Evolutionary conservation across 768 basidiomycete genomes (phyloP).

Genomic region (Kondoa malvinella): DNA sequence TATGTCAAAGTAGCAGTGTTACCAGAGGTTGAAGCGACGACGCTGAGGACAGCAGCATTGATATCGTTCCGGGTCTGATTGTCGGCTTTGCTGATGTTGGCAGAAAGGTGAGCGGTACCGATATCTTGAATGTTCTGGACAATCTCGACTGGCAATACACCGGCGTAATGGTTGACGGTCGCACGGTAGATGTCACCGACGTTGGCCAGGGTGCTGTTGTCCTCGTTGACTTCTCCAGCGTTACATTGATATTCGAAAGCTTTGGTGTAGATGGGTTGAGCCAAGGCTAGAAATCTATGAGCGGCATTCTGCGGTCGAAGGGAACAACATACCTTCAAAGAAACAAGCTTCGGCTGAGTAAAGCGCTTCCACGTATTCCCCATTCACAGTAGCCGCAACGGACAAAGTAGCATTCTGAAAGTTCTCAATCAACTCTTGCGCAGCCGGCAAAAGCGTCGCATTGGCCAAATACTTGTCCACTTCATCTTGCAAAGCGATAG

Average conservation of each 20-base stretch:
- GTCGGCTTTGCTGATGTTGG: neutral
- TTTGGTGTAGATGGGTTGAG: slow-evolving; percentile 5
- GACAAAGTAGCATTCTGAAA: neutral
- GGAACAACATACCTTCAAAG: neutral
- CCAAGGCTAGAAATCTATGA: neutral
- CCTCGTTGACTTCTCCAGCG: neutral
- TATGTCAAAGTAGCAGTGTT: slow-evolving; percentile 5
- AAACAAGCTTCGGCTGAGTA: slow-evolving; percentile 8
- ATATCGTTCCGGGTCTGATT: slow-evolving; percentile 4
- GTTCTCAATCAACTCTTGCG: neutral
- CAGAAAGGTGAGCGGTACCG: neutral
- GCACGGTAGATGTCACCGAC: neutral
- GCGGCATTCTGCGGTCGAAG: neutral
- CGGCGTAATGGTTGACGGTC: slow-evolving; percentile 7
- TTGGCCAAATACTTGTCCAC: neutral
- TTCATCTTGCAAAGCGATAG: neutral
- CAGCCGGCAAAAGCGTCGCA: neutral
- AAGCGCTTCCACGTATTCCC: neutral
- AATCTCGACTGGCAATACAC: neutral
- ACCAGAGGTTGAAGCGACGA: neutral
- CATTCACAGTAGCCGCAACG: neutral
- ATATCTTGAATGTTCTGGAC: slow-evolving; percentile 3
- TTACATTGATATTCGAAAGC: slow-evolving; percentile 5
- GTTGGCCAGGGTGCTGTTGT: neutral
- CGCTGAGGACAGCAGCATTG: slow-evolving; percentile 1